phyloP scores from a whole-genome alignment of 2,329 filamentous ascomycete species.

The Xylaria sp. region DNA sequence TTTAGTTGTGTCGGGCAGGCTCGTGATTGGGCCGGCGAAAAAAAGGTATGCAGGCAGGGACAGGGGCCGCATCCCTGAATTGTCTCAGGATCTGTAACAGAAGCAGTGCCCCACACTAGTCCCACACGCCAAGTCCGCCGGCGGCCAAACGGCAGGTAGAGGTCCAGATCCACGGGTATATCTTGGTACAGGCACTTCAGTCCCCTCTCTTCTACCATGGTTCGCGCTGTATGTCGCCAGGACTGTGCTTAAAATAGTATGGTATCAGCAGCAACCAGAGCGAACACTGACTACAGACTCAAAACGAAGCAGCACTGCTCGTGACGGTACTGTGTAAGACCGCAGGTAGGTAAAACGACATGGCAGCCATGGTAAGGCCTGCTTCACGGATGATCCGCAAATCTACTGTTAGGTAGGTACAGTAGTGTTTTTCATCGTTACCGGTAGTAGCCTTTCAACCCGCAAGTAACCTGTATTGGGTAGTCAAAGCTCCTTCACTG shows the following conservation, averaged over 20 bases:
- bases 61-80: conserved; percentile 24
- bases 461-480: too few relatives aligned
- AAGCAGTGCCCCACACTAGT: conserved; percentile 13
- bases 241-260: background rate
- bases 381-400: background rate
- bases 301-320: background rate
- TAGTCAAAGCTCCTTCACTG: background rate
- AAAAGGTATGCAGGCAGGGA: conserved; percentile 28
- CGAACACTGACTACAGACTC: background rate
- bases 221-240: background rate
- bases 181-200: background rate
- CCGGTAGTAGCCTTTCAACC: background rate
- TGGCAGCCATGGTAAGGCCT: too few relatives aligned
- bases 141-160: conserved; percentile 14
- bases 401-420: too few relatives aligned
- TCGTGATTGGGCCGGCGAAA: conserved; percentile 21
- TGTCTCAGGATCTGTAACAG: conserved; percentile 31
- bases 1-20: conserved; percentile 29
- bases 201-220: background rate
- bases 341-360: background rate
- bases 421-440: background rate
- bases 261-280: background rate
- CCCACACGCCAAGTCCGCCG: conserved; percentile 15
- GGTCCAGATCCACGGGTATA: conserved; percentile 18
- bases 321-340: background rate